phyloP scores from a whole-genome alignment of 805 yeast species.

The Grigorovia jiainica region DNA sequence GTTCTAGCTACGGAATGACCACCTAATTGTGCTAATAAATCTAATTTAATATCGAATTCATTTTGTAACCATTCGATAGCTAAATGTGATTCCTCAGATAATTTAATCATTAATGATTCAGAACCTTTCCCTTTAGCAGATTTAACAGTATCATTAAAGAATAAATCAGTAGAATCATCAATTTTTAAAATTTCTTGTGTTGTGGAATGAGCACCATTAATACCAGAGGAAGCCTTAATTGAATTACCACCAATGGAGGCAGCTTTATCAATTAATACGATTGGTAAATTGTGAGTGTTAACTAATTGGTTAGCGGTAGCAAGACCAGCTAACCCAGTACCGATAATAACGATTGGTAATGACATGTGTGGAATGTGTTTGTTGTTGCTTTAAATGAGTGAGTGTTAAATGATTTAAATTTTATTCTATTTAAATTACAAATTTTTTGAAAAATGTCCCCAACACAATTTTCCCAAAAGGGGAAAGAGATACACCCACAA shows the following conservation, averaged over 20 bases:
- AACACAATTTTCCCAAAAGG: background rate
- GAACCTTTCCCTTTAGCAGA: constrained; percentile 59
- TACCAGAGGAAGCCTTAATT: constrained; percentile 53
- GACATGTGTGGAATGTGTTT: background rate
- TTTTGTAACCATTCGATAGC: constrained; percentile 70
- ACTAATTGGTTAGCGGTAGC: constrained; percentile 34
- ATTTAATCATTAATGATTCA: constrained; percentile 45
- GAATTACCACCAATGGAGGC: constrained; percentile 49
- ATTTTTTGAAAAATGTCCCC: too few relatives aligned
- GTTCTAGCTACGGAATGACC: constrained; percentile 79
- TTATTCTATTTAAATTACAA: too few relatives aligned
- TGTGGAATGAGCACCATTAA: constrained; percentile 60
- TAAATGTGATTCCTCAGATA: constrained; percentile 51
- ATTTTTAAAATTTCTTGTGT: constrained; percentile 45
- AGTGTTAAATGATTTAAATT: too few relatives aligned
- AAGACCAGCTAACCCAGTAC: constrained; percentile 50
- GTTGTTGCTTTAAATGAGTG: too few relatives aligned
- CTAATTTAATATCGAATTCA: constrained; percentile 50
- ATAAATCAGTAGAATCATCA: constrained; percentile 48
- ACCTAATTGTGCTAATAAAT: constrained; percentile 66
- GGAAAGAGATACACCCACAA: background rate
- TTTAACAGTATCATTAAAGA: constrained; percentile 55
- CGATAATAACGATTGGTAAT: constrained; percentile 37
- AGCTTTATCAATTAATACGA: constrained; percentile 41
- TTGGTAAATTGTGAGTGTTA: constrained; percentile 31